These are phyloP conservation scores for Cyberlindnera mycetangii DNA, from an alignment of 805 yeast species.

Conservation along the genomic window DNA sequence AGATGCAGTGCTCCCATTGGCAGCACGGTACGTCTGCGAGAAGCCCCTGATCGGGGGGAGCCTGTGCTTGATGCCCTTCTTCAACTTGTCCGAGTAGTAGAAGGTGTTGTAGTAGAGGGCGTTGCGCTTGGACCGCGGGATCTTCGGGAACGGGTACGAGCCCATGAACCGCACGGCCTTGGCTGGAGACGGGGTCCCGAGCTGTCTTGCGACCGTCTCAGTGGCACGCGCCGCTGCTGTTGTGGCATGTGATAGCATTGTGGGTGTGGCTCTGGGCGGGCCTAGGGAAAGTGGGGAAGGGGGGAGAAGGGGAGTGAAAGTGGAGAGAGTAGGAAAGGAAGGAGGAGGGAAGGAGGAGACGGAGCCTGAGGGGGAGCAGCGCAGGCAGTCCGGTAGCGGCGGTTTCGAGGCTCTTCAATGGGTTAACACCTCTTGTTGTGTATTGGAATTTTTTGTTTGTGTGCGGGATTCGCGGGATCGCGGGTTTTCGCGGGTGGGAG, in stretches of 20 bases:
- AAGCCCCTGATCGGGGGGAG: slow-evolving; percentile 29
- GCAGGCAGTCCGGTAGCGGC: no score
- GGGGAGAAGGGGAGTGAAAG: not conserved
- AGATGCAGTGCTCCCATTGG: slow-evolving; percentile 23
- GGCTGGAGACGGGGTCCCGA: slow-evolving; percentile 6
- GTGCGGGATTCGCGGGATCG: not conserved
- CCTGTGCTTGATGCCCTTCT: slow-evolving; percentile 28
- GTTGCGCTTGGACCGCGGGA: slow-evolving; percentile 56
- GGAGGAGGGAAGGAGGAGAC: not conserved
- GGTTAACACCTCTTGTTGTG: no score
- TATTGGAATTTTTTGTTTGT: not conserved
- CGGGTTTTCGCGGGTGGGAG: not conserved
- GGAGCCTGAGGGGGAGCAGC: no score
- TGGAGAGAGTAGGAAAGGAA: not conserved
- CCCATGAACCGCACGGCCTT: slow-evolving; percentile 21
- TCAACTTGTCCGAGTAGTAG: slow-evolving; percentile 35
- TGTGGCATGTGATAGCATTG: slow-evolving; percentile 25
- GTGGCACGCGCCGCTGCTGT: slow-evolving; percentile 14
- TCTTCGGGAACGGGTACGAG: slow-evolving; percentile 45
- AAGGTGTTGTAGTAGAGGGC: slow-evolving; percentile 45
- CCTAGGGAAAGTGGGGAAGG: not conserved
- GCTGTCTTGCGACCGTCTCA: slow-evolving; percentile 10
- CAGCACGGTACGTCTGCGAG: slow-evolving; percentile 22
- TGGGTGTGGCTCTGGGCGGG: slow-evolving; percentile 4
- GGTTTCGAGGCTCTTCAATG: no score